Conservation (phyloP, 305 asterid species). For the Fraxinus baroniana region DNA sequence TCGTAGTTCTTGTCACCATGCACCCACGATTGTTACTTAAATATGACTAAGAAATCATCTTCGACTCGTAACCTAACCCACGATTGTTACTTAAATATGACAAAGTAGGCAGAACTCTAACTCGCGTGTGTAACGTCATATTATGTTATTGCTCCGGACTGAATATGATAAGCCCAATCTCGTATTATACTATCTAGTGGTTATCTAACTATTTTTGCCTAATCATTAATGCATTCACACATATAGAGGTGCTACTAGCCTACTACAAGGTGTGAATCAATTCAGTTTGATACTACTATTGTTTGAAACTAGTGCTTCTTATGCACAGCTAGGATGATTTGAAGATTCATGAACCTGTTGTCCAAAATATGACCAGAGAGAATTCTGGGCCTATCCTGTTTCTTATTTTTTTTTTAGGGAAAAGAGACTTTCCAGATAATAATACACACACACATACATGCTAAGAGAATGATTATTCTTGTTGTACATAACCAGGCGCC, state of each 20-base stretch:
- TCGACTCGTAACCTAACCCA: background rate
- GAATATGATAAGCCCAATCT: background rate
- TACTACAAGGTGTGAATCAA: background rate
- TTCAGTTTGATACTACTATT: background rate
- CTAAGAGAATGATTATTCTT: too few relatives aligned
- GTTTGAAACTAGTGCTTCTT: background rate
- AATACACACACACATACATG: background rate
- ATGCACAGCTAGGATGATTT: background rate
- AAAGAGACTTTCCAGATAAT: background rate
- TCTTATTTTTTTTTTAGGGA: background rate
- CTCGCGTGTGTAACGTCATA: background rate
- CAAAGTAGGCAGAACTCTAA: background rate
- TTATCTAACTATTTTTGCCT: background rate
- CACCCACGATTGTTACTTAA: background rate
- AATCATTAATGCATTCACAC: background rate
- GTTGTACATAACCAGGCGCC: too few relatives aligned
- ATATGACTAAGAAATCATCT: too few relatives aligned
- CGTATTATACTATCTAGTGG: too few relatives aligned
- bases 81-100: too few relatives aligned
- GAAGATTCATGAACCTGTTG: constrained; percentile 3
- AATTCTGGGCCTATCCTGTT: background rate
- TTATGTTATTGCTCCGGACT: background rate
- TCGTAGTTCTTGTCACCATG: background rate
- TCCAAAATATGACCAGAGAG: background rate
- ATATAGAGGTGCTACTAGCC: background rate